Percentiles rank a stretch among this genome's conserved stretches.
Evolutionary conservation across 805 yeast genomes (phyloP).

Genomic region (Ascoidea tarda): DNA sequence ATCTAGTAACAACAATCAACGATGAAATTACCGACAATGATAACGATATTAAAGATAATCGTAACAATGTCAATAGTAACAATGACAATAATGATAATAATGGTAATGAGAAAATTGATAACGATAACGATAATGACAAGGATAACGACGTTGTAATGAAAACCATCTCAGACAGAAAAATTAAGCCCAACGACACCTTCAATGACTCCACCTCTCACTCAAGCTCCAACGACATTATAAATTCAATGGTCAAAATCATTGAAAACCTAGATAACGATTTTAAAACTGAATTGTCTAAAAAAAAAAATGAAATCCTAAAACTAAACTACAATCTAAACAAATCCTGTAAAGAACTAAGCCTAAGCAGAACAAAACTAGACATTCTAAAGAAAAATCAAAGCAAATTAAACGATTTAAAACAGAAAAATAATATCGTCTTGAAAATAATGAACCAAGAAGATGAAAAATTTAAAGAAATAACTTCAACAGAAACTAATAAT

Average conservation of each 20-base stretch:
- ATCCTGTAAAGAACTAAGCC: conserved; percentile 36
- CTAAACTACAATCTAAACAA: conserved; percentile 43
- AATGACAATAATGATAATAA: background rate
- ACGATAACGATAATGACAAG: background rate
- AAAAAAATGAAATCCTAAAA: conserved; percentile 35
- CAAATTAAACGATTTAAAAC: conserved; percentile 33
- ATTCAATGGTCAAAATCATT: conserved; percentile 36
- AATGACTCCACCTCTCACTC: conserved; percentile 10
- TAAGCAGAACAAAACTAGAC: conserved; percentile 34
- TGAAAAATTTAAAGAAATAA: conserved; percentile 27
- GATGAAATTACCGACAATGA: background rate
- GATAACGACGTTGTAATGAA: background rate
- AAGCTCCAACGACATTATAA: conserved; percentile 29
- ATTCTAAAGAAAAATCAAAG: conserved; percentile 31
- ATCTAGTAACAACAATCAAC: background rate
- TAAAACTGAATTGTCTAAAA: conserved; percentile 37
- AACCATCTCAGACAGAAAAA: background rate
- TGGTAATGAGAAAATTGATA: conserved; percentile 7
- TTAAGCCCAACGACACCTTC: background rate
- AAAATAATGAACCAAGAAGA: conserved; percentile 56
- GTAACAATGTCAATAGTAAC: background rate
- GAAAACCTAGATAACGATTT: conserved; percentile 42
- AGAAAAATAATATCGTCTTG: conserved; percentile 41
- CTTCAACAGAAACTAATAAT: conserved; percentile 12
- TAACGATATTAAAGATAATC: no score